These are phyloP conservation scores for Blastomyces silverae DNA, from an alignment of 2,329 filamentous ascomycete genomes.

Conservation along the genomic window DNA sequence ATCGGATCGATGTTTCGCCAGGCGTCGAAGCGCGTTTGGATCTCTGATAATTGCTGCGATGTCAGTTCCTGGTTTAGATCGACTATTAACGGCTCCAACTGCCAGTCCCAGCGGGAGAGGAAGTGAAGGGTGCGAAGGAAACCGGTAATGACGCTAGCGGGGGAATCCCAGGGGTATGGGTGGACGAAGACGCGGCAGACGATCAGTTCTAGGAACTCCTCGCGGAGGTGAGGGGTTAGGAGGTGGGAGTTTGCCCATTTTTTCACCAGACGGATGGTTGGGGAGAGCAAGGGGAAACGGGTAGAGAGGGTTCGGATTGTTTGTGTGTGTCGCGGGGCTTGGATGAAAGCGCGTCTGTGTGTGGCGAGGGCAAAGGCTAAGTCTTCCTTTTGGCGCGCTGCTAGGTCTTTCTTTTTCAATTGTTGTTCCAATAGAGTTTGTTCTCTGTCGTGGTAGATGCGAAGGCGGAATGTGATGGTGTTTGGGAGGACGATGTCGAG, in stretches of 20 bases:
- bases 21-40: conserved; percentile 66
- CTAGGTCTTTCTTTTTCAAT: conserved; percentile 64
- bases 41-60: conserved; percentile 52
- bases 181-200: conserved; percentile 71
- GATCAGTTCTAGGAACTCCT: conserved; percentile 79
- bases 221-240: conserved; percentile 64
- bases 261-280: conserved; percentile 77
- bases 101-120: conserved; percentile 88
- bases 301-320: conserved; percentile 74
- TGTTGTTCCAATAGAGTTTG: conserved; percentile 71
- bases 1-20: conserved; percentile 84
- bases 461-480: conserved; percentile 70
- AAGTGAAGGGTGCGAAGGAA: conserved; percentile 75
- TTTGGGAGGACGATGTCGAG: conserved; percentile 71
- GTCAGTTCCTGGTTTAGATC: conserved; percentile 62
- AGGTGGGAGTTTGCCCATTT: conserved; percentile 84
- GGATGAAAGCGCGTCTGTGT: conserved; percentile 65
- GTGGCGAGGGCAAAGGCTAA: conserved; percentile 61
- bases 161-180: conserved; percentile 71
- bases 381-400: conserved; percentile 60
- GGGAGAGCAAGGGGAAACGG: conserved; percentile 69
- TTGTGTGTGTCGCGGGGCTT: conserved; percentile 72
- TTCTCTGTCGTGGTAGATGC: conserved; percentile 85
- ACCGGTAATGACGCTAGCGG: conserved; percentile 69
- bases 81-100: conserved; percentile 69